Evolutionary conservation across 768 basidiomycete species (phyloP), one percentile per base, ranked within the genome.

Genomic region (Pleurotus sapidus): DNA sequence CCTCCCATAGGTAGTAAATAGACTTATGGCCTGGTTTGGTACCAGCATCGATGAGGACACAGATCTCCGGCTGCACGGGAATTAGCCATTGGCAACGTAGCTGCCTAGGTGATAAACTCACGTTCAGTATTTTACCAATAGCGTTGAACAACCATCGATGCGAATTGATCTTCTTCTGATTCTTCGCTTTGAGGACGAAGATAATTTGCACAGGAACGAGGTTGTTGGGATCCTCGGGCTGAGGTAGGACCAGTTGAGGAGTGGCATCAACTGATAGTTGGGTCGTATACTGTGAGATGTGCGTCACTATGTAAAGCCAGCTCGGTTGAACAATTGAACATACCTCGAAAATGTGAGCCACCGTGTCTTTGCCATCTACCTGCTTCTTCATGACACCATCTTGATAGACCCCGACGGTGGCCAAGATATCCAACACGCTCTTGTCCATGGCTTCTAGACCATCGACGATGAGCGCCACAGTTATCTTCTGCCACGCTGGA

Each of bases 141-240:
- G 92, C 95, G 63, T 98, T 95, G 80, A 98, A 95, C 24, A 96
- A 77, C 95, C 95, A 96, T 42, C 94, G 86, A 72, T 96, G 94
- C 55, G 91, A 93, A 67, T 94, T 95, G 72, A 94, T 95, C 77
- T 96, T 95, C 80, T 95, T 95, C 70, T 91, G 87, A 74, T 96
- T 96, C 76, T 95, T 90, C 5, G 92, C 92, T 72, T 96, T 97
- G 63, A 96, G 73, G 56, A 94, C 85, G 54, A 96, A 81, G 58
- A 96, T 95, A 63, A 97, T 87, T 66, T 93, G 91, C 3, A 97
- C 93, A 0, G 95, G 93, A 2, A 95, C 91, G 30, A 98, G 73
- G 69, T 97, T 97, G 74, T 94, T 93, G 15, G 91, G 84, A 65
- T 97, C 93, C 37, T 92, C 89, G 11, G 85, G 81, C 65, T 93